These are phyloP conservation scores for Geotrichum aggregatum DNA, from an alignment of 1,139 yeast species.

Conservation along the genomic window DNA sequence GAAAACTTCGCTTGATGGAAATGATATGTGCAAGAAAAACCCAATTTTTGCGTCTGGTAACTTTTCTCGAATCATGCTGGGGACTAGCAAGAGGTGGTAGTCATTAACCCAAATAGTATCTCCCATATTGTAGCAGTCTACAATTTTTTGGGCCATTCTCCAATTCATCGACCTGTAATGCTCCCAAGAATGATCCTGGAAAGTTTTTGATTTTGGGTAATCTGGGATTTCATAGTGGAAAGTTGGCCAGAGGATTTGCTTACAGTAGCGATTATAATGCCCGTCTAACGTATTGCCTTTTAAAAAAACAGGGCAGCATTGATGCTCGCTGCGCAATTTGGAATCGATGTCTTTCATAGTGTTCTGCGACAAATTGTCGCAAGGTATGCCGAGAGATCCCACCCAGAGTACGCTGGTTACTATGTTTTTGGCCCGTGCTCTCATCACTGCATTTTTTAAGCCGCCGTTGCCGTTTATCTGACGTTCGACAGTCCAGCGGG, in stretches of 20 bases:
- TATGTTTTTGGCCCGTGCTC: constrained; percentile 50
- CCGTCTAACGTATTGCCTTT: constrained; percentile 80
- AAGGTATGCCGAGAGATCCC: constrained; percentile 87
- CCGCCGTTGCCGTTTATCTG: constrained; percentile 82
- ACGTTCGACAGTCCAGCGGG: constrained; percentile 71
- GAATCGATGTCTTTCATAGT: constrained; percentile 43
- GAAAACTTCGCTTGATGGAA: constrained; percentile 94
- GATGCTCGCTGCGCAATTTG: constrained; percentile 41
- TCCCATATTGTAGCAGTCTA: constrained; percentile 60
- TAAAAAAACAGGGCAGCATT: constrained; percentile 65
- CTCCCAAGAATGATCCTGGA: constrained; percentile 93
- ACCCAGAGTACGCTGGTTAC: constrained; percentile 64
- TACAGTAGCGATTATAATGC: constrained; percentile 84
- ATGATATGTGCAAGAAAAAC: constrained; percentile 85
- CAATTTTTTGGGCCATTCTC: constrained; percentile 70
- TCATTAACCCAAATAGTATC: constrained; percentile 90
- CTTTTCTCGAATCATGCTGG: constrained; percentile 70
- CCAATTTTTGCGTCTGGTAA: constrained; percentile 87
- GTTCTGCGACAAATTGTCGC: constrained; percentile 62
- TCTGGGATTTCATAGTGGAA: constrained; percentile 95
- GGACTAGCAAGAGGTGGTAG: constrained; percentile 83
- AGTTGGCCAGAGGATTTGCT: constrained; percentile 94
- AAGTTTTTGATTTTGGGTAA: constrained; percentile 87
- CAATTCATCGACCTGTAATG: constrained; percentile 74
- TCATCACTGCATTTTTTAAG: constrained; percentile 73